phyloP scores from a whole-genome alignment of 1,284 basidiomycete genomes.

The Erythrobasidium hasegawianum region DNA sequence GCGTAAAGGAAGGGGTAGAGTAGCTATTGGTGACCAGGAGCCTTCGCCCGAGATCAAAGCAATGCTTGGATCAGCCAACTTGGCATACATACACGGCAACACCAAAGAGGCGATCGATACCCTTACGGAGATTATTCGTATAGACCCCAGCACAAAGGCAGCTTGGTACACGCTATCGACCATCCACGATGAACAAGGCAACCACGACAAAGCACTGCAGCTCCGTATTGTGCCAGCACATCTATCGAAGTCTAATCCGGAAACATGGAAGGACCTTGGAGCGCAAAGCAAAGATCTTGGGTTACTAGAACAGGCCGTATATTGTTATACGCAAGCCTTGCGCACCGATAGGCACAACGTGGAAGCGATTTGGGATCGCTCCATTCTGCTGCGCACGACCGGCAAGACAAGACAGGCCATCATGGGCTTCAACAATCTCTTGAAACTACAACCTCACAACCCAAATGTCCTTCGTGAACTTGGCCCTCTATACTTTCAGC shows the following conservation, averaged over 20 bases:
- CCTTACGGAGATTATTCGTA: slow-evolving; percentile 87
- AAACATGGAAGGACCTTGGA: slow-evolving; percentile 82
- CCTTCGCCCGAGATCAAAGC: slow-evolving; percentile 30
- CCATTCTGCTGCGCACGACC: slow-evolving; percentile 71
- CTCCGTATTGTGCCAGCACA: slow-evolving; percentile 86
- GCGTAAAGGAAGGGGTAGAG: slow-evolving; percentile 7
- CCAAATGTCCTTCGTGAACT: slow-evolving; percentile 74
- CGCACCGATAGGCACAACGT: slow-evolving; percentile 74
- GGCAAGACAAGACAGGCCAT: slow-evolving; percentile 68
- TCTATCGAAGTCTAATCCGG: slow-evolving; percentile 61
- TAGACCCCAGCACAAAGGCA: slow-evolving; percentile 76
- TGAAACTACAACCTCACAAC: slow-evolving; percentile 75
- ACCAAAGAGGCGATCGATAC: slow-evolving; percentile 68
- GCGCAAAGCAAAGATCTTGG: slow-evolving; percentile 64
- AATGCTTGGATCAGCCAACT: slow-evolving; percentile 80
- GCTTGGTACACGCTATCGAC: slow-evolving; percentile 75
- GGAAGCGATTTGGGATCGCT: slow-evolving; percentile 85
- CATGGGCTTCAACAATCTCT: slow-evolving; percentile 67
- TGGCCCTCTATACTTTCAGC: slow-evolving; percentile 69
- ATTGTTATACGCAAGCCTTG: slow-evolving; percentile 83
- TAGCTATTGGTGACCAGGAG: slow-evolving; percentile 13
- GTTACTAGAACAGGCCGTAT: slow-evolving; percentile 77
- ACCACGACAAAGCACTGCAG: slow-evolving; percentile 70
- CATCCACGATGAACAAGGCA: slow-evolving; percentile 53
- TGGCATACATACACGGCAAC: slow-evolving; percentile 73